Conservation (phyloP, 192 early-diverging fungal species). For the Gonapodya prolifera region DNA sequence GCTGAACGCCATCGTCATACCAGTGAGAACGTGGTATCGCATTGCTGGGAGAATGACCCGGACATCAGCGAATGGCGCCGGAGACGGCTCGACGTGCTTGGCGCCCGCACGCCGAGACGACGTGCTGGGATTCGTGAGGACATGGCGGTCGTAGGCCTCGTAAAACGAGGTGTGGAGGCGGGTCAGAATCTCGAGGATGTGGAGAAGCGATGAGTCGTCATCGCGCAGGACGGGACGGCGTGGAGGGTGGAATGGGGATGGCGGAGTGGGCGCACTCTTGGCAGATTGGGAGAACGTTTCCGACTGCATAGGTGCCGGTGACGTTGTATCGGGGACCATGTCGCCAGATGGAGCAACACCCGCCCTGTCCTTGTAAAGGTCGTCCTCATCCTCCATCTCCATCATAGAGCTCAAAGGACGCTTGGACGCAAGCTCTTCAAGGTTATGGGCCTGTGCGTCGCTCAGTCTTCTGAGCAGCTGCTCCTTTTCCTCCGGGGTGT, state of each 20-base stretch:
- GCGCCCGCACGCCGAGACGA: too few species aligned
- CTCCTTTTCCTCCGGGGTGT: conserved; percentile 1
- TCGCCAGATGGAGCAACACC: conserved; percentile 15
- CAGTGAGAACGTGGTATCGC: background rate
- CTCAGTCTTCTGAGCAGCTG: background rate
- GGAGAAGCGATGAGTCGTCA: conserved; percentile 28
- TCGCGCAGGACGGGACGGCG: conserved; percentile 15
- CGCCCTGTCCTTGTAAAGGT: too few species aligned
- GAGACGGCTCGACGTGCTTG: background rate
- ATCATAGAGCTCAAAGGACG: background rate
- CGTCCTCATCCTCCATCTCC: background rate
- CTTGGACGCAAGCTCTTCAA: background rate
- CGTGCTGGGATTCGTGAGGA: conserved; percentile 26
- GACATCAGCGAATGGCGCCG: conserved; percentile 3
- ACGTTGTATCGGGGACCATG: conserved; percentile 6
- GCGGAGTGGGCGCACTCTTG: too few species aligned
- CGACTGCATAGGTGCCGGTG: background rate
- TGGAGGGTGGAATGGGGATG: conserved; percentile 4
- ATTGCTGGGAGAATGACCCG: background rate
- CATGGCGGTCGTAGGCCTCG: conserved; percentile 45
- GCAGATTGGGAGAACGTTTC: conserved; percentile 12
- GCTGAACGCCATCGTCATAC: conserved; percentile 7
- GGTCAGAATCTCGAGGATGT: conserved; percentile 10
- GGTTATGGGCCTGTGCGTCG: background rate
- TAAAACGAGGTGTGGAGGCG: background rate